phyloP scores from a whole-genome alignment of 1,139 yeast genomes.

The Taiozyma sp. region DNA sequence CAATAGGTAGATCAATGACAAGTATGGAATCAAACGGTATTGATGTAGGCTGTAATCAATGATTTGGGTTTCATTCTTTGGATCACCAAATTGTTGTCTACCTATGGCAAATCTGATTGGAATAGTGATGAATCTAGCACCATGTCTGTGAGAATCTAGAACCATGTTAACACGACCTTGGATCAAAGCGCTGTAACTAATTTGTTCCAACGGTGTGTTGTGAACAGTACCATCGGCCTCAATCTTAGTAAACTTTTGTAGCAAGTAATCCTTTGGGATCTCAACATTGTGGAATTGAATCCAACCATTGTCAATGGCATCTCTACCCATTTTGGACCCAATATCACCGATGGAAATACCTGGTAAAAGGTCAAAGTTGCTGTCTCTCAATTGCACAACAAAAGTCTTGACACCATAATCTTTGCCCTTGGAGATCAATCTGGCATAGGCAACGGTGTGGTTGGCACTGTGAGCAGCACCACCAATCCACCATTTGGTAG shows the following conservation, averaged over 20 bases:
- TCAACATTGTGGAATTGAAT: constrained; percentile 80
- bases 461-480: constrained; percentile 96
- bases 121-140: constrained; percentile 76
- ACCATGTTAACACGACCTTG: constrained; percentile 93
- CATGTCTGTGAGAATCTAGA: constrained; percentile 73
- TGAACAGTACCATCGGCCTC: constrained; percentile 63
- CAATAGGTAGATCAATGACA: constrained; percentile 77
- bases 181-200: constrained; percentile 80
- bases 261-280: constrained; percentile 80
- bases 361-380: constrained; percentile 63
- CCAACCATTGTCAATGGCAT: constrained; percentile 91
- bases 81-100: constrained; percentile 72
- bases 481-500: constrained; percentile 98
- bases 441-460: constrained; percentile 76
- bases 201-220: constrained; percentile 79
- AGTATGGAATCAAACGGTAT: constrained; percentile 74
- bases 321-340: constrained; percentile 87
- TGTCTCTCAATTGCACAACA: constrained; percentile 83
- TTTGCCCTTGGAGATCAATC: constrained; percentile 73
- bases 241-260: constrained; percentile 76
- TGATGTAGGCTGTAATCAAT: constrained; percentile 86
- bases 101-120: constrained; percentile 88
- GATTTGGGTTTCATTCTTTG: constrained; percentile 51
- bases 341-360: constrained; percentile 88
- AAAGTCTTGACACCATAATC: constrained; percentile 91